Conservation (phyloP, 106 monocot genomes). For the Ottelia alismoides region DNA sequence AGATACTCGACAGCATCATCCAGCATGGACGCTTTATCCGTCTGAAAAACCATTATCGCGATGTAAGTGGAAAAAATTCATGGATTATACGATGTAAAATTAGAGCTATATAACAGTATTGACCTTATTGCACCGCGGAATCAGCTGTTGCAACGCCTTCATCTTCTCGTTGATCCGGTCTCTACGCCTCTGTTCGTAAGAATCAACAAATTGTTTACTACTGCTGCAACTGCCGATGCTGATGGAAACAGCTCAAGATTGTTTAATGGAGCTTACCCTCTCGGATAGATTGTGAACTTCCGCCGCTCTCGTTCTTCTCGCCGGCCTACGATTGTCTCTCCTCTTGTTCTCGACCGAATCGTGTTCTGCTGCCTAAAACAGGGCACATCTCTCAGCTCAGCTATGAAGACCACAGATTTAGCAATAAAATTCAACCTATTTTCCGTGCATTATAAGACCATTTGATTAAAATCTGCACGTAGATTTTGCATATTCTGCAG, state of each 20-base stretch:
- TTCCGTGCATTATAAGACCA: neutral
- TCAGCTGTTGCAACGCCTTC: too few species aligned
- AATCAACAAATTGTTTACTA: too few species aligned
- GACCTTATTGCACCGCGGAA: slow-evolving; percentile 13
- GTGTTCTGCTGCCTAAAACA: slow-evolving; percentile 8
- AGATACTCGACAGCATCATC: too few species aligned
- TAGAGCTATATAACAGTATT: too few species aligned
- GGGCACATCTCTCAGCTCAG: neutral
- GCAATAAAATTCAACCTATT: neutral
- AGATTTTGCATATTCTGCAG: neutral
- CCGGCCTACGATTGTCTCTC: neutral
- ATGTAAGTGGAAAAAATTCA: too few species aligned
- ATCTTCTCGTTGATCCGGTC: slow-evolving; percentile 36
- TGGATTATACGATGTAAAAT: too few species aligned
- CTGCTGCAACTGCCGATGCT: too few species aligned
- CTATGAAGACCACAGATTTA: neutral
- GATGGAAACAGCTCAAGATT: too few species aligned
- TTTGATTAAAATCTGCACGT: neutral
- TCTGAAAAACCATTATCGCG: too few species aligned
- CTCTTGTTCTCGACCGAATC: slow-evolving; percentile 1
- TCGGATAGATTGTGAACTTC: too few species aligned
- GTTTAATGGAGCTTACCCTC: slow-evolving; percentile 18
- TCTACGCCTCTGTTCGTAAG: slow-evolving; percentile 15
- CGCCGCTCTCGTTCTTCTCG: slow-evolving; percentile 31
- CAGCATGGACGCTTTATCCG: too few species aligned